Conservation (phyloP, 768 basidiomycete species). For the Mycena floridula region DNA sequence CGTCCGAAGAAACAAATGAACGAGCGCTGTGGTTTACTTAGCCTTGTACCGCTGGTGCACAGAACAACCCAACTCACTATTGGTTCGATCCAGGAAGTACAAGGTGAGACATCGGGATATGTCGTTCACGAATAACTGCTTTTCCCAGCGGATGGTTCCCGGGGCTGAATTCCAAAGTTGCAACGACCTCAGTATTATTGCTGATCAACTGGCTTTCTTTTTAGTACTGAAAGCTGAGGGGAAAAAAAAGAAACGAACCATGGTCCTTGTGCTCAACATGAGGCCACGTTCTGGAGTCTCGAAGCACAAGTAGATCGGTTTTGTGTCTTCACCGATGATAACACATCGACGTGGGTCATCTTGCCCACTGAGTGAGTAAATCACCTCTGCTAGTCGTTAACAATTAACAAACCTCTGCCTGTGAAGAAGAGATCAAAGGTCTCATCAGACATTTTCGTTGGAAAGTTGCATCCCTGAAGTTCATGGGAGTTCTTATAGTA, state of each 20-base stretch:
- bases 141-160: conserved; percentile 47
- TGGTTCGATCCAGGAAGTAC: conserved; percentile 44
- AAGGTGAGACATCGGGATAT: conserved; percentile 57
- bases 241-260: conserved; percentile 27
- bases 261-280: conserved; percentile 38
- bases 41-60: conserved; percentile 18
- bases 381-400: too few species aligned
- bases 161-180: conserved; percentile 43
- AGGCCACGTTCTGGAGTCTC: conserved; percentile 47
- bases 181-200: conserved; percentile 44
- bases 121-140: conserved; percentile 49
- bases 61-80: conserved; percentile 34
- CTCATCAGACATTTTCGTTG: conserved; percentile 27
- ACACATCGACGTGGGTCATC: conserved; percentile 65
- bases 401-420: too few species aligned
- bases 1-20: conserved; percentile 51
- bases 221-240: neutral
- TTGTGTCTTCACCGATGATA: conserved; percentile 59
- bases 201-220: conserved; percentile 27
- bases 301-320: conserved; percentile 59
- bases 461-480: conserved; percentile 4
- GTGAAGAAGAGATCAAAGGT: conserved; percentile 64
- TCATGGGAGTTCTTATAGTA: conserved; percentile 27
- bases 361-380: too few species aligned
- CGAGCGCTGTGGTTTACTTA: conserved; percentile 41